A percentile compares a stretch with the other conserved stretches of the same genome.
These are phyloP conservation scores for Yamadazyma olivae DNA, from an alignment of 805 yeast genomes.

Conservation along the genomic window DNA sequence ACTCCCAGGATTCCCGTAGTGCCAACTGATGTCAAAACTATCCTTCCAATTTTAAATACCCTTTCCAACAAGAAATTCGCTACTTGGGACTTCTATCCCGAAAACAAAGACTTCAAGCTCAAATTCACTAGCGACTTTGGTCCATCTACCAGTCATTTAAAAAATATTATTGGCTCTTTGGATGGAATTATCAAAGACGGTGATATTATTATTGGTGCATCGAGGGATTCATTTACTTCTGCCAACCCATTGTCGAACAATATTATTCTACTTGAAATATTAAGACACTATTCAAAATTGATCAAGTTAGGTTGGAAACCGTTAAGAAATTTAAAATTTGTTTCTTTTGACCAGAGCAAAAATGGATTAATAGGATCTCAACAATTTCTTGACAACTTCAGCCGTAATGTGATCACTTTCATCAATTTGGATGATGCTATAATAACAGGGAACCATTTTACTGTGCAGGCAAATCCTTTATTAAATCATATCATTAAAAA, in stretches of 20 bases:
- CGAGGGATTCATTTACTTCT: slow-evolving; percentile 35
- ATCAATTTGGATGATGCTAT: slow-evolving; percentile 39
- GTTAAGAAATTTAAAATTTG: slow-evolving; percentile 34
- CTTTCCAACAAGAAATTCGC: slow-evolving; percentile 13
- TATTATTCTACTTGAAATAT: slow-evolving; percentile 36
- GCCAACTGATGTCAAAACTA: slow-evolving; percentile 25
- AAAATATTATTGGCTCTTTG: slow-evolving; percentile 30
- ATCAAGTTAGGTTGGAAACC: slow-evolving; percentile 41
- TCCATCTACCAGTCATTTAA: slow-evolving; percentile 11
- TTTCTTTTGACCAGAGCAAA: slow-evolving; percentile 40
- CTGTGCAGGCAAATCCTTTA: slow-evolving; percentile 33
- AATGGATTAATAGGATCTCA: slow-evolving; percentile 33
- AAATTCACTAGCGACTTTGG: slow-evolving; percentile 15
- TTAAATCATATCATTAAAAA: slow-evolving; percentile 27
- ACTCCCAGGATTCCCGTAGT: slow-evolving; percentile 19
- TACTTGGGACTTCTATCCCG: slow-evolving; percentile 25
- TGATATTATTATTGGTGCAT: slow-evolving; percentile 37
- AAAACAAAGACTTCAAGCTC: slow-evolving; percentile 13
- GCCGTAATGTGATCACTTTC: slow-evolving; percentile 23
- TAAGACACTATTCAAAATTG: slow-evolving; percentile 32
- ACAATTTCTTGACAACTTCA: slow-evolving; percentile 18
- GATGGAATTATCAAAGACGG: slow-evolving; percentile 40
- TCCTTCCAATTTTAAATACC: slow-evolving; percentile 25
- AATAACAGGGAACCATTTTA: slow-evolving; percentile 34
- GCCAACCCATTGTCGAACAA: slow-evolving; percentile 38